Conservation (phyloP, 306 rosid genomes). For the Medicago arabica region DNA sequence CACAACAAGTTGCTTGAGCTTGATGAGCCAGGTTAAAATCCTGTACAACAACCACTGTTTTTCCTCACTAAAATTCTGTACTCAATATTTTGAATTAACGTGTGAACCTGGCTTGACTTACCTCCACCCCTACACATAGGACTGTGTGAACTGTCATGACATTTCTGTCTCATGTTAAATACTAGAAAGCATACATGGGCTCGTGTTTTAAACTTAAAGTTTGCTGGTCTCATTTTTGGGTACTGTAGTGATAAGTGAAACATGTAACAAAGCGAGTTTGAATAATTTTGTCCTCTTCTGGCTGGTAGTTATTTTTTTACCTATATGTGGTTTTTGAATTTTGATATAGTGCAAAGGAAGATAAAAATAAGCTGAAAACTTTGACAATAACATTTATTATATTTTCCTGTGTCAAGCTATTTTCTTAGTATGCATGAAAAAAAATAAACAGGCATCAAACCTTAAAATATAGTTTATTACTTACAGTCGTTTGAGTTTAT, state of each 20-base stretch:
- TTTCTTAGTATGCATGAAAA: conserved; percentile 28
- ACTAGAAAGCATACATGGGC: conserved; percentile 24
- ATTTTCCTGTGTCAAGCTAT: conserved; percentile 3
- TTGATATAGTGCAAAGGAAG: conserved; percentile 18
- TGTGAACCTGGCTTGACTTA: conserved; percentile 2
- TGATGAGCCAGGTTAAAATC: neutral
- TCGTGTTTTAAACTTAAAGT: conserved; percentile 8
- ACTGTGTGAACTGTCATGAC: neutral
- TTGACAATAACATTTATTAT: neutral
- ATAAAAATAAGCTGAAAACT: conserved; percentile 12
- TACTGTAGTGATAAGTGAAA: conserved; percentile 7
- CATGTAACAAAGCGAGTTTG: conserved; percentile 12
- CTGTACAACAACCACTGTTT: neutral
- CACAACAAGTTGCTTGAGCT: neutral
- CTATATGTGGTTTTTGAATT: conserved; percentile 1
- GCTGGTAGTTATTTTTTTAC: neutral
- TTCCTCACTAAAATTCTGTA: neutral
- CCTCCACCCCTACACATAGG: neutral
- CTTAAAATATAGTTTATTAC: conserved; percentile 15
- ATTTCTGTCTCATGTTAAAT: conserved; percentile 25
- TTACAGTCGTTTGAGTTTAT: conserved; percentile 26
- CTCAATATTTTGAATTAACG: neutral
- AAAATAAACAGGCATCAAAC: neutral
- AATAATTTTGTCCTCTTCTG: conserved; percentile 2
- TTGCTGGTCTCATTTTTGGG: conserved; percentile 1